phyloP scores from a whole-genome alignment of 23 red algal species.

The Gracilaria gracilis region DNA sequence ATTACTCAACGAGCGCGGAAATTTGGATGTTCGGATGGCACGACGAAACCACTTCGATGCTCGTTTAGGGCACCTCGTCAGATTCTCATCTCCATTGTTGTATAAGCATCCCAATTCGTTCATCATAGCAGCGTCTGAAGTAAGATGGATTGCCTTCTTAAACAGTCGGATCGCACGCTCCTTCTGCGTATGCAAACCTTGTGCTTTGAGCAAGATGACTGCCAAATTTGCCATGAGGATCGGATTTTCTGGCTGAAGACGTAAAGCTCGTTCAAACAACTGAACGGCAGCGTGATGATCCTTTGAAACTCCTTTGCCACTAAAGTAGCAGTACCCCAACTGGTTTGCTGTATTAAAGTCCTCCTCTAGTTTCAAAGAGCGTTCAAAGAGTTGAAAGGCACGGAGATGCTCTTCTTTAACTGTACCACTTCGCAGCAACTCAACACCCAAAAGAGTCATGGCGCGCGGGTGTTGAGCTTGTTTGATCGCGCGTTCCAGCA shows the following conservation, averaged over 20 bases:
- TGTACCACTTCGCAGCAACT: no score
- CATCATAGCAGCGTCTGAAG: not conserved
- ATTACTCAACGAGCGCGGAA: not conserved
- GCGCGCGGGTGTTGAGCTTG: not conserved
- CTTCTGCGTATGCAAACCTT: not conserved
- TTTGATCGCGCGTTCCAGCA: not conserved
- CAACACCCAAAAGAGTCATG: no score
- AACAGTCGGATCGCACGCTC: not conserved
- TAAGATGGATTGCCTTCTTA: not conserved
- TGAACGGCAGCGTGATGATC: not conserved
- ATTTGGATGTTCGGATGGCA: not conserved
- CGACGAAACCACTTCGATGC: not conserved
- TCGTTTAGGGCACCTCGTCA: not conserved
- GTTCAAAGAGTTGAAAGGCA: not conserved
- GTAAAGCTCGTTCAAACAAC: not conserved
- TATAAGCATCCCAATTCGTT: not conserved
- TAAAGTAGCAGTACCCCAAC: not conserved
- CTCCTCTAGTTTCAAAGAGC: not conserved
- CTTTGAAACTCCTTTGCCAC: not conserved
- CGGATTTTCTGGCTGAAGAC: not conserved
- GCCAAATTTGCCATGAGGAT: not conserved
- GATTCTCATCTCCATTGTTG: not conserved
- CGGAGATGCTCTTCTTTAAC: no score
- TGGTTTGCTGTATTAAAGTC: not conserved
- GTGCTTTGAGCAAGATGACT: not conserved